A percentile compares a stretch with the other conserved stretches of the same genome.
These are phyloP conservation scores for Babesia caballi DNA, from an alignment of 169 alveolate species.

Conservation along the genomic window DNA sequence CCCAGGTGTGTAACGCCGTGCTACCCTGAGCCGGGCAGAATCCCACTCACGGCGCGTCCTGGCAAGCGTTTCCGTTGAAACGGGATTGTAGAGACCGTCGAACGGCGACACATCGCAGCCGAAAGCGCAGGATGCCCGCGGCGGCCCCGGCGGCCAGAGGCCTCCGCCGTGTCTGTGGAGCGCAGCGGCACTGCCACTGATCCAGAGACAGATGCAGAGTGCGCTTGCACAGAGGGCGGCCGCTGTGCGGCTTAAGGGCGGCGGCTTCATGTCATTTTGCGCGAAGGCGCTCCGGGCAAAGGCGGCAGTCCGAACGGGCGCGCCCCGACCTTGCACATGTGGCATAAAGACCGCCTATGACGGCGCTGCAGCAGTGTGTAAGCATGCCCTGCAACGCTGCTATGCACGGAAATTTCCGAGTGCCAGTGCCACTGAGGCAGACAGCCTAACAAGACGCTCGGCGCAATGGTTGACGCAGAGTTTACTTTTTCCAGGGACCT, in stretches of 20 bases:
- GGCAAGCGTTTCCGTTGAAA: too few species aligned
- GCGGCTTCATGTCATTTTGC: slow-evolving; percentile 13
- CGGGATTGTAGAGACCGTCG: neutral
- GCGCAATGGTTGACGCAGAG: neutral
- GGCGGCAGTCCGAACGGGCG: neutral
- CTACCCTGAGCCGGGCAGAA: too few species aligned
- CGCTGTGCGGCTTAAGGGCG: neutral
- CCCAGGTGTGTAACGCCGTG: too few species aligned
- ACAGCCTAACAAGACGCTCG: too few species aligned
- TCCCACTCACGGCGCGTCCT: too few species aligned
- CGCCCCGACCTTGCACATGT: neutral
- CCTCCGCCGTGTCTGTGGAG: neutral
- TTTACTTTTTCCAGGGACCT: neutral
- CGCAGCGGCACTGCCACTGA: neutral
- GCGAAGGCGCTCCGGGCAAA: neutral
- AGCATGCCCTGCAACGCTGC: neutral
- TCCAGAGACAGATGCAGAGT: slow-evolving; percentile 13
- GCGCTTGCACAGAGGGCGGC: neutral
- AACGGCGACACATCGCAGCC: neutral
- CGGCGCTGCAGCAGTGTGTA: neutral
- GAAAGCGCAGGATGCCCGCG: neutral
- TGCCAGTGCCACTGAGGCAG: slow-evolving; percentile 38
- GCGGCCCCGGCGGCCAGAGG: neutral
- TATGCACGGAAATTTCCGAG: slow-evolving; percentile 18
- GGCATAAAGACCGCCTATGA: too few species aligned